Evolutionary conservation across 116 monocot genomes (phyloP).

Genomic region (Phalaenopsis hybrid): DNA sequence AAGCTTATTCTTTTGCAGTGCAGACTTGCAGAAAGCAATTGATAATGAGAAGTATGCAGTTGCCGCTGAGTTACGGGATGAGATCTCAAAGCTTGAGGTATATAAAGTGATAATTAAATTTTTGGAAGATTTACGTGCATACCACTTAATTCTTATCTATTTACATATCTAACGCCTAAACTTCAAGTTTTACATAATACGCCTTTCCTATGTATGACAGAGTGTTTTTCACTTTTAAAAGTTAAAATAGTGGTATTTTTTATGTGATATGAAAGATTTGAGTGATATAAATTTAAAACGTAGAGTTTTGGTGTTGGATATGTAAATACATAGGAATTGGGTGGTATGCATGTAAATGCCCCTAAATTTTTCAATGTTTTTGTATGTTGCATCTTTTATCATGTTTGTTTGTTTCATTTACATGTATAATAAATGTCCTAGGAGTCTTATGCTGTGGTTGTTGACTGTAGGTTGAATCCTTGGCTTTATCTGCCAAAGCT

Average conservation of each 20-base stretch:
- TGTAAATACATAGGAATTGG: no score
- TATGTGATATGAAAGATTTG: no score
- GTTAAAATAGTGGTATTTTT: no score
- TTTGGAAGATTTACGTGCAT: no score
- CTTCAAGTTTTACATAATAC: no score
- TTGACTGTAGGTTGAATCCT: conserved; percentile 57
- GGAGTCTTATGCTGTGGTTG: neutral
- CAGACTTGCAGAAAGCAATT: conserved; percentile 83
- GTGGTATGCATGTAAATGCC: neutral
- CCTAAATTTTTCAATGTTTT: neutral
- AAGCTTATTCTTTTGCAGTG: conserved; percentile 41
- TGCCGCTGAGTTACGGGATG: conserved; percentile 78
- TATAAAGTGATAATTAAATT: neutral
- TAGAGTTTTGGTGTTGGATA: no score
- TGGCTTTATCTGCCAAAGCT: conserved; percentile 88
- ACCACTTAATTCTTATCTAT: no score
- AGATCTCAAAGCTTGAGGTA: conserved; percentile 86
- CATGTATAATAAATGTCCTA: neutral
- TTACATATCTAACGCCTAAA: no score
- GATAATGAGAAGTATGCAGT: conserved; percentile 63
- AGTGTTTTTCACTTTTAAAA: no score
- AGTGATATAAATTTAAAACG: no score
- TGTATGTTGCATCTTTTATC: neutral
- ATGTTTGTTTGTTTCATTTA: neutral
- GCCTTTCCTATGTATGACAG: no score